Evolutionary conservation across 176 grass and related monocot species (phyloP).

Genomic region (Cenchrus purpureus): DNA sequence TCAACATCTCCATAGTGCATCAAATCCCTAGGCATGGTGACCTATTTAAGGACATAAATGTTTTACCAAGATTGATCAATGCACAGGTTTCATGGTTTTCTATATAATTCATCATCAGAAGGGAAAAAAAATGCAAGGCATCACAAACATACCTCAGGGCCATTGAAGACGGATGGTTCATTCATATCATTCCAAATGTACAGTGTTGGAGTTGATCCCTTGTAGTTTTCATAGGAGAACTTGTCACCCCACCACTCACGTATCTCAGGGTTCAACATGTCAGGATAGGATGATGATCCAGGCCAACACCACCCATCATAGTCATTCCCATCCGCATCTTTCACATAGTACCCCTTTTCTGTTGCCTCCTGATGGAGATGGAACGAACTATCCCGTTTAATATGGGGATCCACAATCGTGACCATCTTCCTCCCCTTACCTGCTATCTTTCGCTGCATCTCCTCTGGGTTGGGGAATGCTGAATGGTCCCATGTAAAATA

Average conservation of each 20-base stretch:
- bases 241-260: constrained; percentile 95
- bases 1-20: constrained; percentile 82
- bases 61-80: constrained; percentile 20
- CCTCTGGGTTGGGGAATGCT: constrained; percentile 73
- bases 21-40: constrained; percentile 97
- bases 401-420: constrained; percentile 92
- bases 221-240: constrained; percentile 78
- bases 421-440: constrained; percentile 93
- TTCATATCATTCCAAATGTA: constrained; percentile 99
- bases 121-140: neutral
- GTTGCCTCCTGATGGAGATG: constrained; percentile 83
- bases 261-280: constrained; percentile 92
- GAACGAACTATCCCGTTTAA: constrained; percentile 79
- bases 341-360: constrained; percentile 88
- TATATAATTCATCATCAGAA: neutral
- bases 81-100: neutral
- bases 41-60: constrained; percentile 44
- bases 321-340: constrained; percentile 78
- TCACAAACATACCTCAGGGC: constrained; percentile 71
- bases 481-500: constrained; percentile 95
- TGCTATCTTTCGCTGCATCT: constrained; percentile 79
- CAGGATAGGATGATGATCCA: constrained; percentile 83
- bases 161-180: constrained; percentile 97
- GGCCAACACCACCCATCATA: constrained; percentile 98
- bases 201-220: constrained; percentile 80